Evolutionary conservation across 345 rosid genomes (phyloP).

Genomic region (Eucalyptus polyanthemos): DNA sequence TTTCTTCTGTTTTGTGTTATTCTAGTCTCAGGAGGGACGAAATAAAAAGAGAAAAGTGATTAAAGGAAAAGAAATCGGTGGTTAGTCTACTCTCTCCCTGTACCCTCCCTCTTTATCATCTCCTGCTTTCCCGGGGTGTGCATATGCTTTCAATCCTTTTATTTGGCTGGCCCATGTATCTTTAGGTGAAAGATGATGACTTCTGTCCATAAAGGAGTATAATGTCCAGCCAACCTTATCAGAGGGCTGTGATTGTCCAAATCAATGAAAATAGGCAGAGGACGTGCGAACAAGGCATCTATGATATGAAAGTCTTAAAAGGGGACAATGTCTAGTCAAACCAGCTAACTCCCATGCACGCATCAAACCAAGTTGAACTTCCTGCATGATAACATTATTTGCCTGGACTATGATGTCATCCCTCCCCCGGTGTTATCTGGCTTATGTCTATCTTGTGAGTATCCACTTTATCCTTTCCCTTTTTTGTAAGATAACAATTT

Average conservation of each 20-base stretch:
- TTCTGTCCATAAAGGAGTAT: neutral
- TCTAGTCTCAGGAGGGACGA: conserved; percentile 19
- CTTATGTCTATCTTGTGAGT: neutral
- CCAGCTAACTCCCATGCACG: neutral
- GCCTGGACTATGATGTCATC: neutral
- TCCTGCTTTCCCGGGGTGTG: neutral
- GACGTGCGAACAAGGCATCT: neutral
- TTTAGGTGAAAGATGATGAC: neutral
- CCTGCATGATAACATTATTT: neutral
- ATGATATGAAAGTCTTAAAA: neutral
- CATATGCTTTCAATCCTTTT: neutral
- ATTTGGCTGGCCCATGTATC: neutral
- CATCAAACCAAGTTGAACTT: neutral
- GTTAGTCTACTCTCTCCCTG: neutral
- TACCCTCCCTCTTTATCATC: neutral
- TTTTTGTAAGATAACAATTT: neutral
- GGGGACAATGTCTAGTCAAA: neutral
- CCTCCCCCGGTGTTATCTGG: neutral
- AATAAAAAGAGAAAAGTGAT: conserved; percentile 20
- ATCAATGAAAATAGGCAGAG: neutral
- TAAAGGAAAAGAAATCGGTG: conserved; percentile 6
- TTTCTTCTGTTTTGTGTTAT: neutral
- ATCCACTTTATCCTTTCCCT: neutral
- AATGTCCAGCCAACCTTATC: neutral
- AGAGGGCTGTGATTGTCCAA: neutral